Evolutionary conservation across 1,284 basidiomycete genomes (phyloP).

Genomic region (Tilletia indica): DNA sequence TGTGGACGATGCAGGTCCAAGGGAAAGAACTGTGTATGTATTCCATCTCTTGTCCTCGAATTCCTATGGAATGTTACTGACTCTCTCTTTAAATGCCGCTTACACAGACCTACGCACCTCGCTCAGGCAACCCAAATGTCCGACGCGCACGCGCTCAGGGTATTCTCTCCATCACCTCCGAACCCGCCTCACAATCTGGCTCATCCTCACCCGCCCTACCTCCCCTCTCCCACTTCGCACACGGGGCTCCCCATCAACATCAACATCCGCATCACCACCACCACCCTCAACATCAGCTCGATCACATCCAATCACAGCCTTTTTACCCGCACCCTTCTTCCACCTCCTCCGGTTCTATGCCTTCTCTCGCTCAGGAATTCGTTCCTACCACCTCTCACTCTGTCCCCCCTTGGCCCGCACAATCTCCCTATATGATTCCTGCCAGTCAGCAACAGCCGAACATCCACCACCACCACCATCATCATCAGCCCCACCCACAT

Average conservation of each 20-base stretch:
- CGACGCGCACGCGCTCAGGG: conserved; percentile 29
- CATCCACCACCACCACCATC: background rate
- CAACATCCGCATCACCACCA: background rate
- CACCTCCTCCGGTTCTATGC: background rate
- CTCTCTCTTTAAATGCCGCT: conserved; percentile 1
- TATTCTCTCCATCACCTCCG: background rate
- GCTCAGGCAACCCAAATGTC: conserved; percentile 48
- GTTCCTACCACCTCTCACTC: background rate
- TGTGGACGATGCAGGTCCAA: conserved; percentile 45
- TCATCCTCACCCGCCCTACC: background rate
- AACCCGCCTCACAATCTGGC: background rate
- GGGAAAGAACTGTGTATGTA: conserved; percentile 39
- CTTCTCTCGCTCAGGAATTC: too few relatives aligned
- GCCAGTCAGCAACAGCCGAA: conserved; percentile 11
- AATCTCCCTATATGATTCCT: conserved; percentile 2
- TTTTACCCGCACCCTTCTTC: background rate
- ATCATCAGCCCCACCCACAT: background rate
- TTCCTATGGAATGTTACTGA: background rate
- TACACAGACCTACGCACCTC: conserved; percentile 37
- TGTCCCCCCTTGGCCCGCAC: background rate
- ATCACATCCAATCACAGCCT: background rate
- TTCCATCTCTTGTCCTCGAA: too few relatives aligned
- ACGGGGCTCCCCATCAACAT: background rate
- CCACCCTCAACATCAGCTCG: conserved; percentile 25
- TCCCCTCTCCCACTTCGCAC: background rate